Evolutionary conservation across 257 asterid species (phyloP), one percentile per base, ranked within the genome.

Genomic region (Petrea volubilis): DNA sequence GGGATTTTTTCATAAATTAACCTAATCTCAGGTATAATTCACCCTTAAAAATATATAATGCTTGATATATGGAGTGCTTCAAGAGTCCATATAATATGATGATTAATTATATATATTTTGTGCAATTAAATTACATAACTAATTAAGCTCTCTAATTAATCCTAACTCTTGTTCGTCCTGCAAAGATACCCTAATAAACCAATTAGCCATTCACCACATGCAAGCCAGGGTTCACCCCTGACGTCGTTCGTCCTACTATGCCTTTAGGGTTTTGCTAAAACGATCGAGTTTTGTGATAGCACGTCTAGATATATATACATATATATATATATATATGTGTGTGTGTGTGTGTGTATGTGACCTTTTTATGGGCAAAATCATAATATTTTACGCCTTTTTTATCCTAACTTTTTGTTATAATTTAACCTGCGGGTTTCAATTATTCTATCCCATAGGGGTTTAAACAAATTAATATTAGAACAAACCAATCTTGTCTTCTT

Each of bases 191-290:
- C 46, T 64, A 18, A 27, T 50, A 52, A 73, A 50, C 85, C 85
- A 80, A 80, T 80, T 73, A 73, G 77, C 21, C 43, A 58, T 73
- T 59, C 68, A 77, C 71, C 84, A 80, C 84, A 80, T 80, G 84
- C 77, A 72, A 1, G 47, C 57, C 67, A 61, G 38, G 68, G 0
- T 61, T 67, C 71, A 41, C 41, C n/a, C 38, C 38, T 33, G 38
- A 38, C 43, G 12, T 38, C 43, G n/a, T 67, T 60, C 68, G 68
- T 68, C 63, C 82, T 50, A 40, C 53, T 68, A 60, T 28, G 57
- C 15, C 58, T 70, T 41, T 51, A 28, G 1, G 14, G 20, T 17
- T 17, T 47, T 17, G 1, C 1, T 47, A 6, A 18, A 12, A 15
- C 21, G n/a, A n/a, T 13, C 2, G 14, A 13, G 51, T 17, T 47